Evolutionary conservation across 176 grass and related monocot species (phyloP).

Genomic region (Triticum urartu): DNA sequence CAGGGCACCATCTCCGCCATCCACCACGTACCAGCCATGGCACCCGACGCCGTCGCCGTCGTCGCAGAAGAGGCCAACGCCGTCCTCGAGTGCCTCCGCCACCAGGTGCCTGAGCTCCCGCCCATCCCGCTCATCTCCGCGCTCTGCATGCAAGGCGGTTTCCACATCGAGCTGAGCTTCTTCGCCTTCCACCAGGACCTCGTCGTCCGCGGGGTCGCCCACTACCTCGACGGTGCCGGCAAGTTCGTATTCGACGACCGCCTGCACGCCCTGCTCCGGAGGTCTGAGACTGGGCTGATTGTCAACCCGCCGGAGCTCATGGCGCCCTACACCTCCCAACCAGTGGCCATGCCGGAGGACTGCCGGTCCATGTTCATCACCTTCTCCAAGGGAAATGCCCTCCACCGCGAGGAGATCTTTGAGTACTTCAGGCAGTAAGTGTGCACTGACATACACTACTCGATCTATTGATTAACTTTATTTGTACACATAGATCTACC

Average conservation of each 20-base stretch:
- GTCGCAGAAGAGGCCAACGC: too few relatives aligned
- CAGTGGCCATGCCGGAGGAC: constrained; percentile 27
- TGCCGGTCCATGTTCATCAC: constrained; percentile 21
- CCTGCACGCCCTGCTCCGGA: constrained; percentile 13
- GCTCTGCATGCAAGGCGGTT: not conserved
- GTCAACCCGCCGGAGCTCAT: constrained; percentile 17
- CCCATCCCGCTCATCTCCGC: constrained; percentile 33
- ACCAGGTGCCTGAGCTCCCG: not conserved
- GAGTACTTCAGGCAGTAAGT: constrained; percentile 60
- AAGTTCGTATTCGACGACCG: constrained; percentile 48
- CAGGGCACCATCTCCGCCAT: too few relatives aligned
- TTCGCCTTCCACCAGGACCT: constrained; percentile 49
- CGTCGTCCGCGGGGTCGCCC: constrained; percentile 21
- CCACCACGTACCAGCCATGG: too few relatives aligned
- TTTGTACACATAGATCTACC: too few relatives aligned
- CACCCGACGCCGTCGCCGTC: too few relatives aligned
- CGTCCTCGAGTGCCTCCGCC: constrained; percentile 22
- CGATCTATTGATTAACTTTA: too few relatives aligned
- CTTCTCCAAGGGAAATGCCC: constrained; percentile 38
- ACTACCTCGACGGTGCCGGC: constrained; percentile 41
- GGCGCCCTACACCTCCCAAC: not conserved
- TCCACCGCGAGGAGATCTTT: constrained; percentile 48
- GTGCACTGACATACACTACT: too few relatives aligned
- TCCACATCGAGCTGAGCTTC: constrained; percentile 28
- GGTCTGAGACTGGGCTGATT: constrained; percentile 4